Conservation (phyloP, 2,329 filamentous ascomycete genomes). For the Knoxdaviesia capensis region DNA sequence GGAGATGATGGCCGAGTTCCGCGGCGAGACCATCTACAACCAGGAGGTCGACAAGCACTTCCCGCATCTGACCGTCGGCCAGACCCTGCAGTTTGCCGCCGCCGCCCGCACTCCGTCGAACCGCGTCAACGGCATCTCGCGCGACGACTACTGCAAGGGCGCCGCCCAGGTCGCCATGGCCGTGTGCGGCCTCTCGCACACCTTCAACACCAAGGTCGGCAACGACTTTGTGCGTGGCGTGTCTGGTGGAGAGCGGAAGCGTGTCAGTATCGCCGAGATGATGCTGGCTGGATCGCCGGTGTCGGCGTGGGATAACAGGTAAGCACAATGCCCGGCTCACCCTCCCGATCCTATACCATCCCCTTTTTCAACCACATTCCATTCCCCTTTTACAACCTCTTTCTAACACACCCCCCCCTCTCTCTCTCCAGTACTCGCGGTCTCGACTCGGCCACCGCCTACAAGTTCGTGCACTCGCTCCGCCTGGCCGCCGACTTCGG, state of each 20-base stretch:
- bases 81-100: conserved; percentile 55
- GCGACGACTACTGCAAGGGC: conserved; percentile 36
- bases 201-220: conserved; percentile 53
- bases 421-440: conserved; percentile 34
- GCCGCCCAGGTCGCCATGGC: conserved; percentile 50
- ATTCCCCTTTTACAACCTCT: background rate
- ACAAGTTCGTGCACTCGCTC: conserved; percentile 52
- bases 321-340: background rate
- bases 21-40: conserved; percentile 52
- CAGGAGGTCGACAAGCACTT: conserved; percentile 61
- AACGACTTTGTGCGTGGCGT: conserved; percentile 56
- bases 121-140: conserved; percentile 39
- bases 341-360: background rate
- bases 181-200: conserved; percentile 52
- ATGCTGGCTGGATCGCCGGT: conserved; percentile 40
- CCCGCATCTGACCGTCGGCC: conserved; percentile 53
- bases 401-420: background rate
- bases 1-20: conserved; percentile 37
- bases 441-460: conserved; percentile 51
- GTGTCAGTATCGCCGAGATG: conserved; percentile 67
- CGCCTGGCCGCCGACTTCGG: conserved; percentile 44
- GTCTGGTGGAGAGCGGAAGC: conserved; percentile 53
- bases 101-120: conserved; percentile 47
- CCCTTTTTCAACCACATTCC: background rate
- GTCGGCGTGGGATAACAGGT: conserved; percentile 48